A percentile compares a stretch with the other conserved stretches of the same genome.
phyloP scores from a whole-genome alignment of 208 protist species.

The Wallacemonas sp. region DNA sequence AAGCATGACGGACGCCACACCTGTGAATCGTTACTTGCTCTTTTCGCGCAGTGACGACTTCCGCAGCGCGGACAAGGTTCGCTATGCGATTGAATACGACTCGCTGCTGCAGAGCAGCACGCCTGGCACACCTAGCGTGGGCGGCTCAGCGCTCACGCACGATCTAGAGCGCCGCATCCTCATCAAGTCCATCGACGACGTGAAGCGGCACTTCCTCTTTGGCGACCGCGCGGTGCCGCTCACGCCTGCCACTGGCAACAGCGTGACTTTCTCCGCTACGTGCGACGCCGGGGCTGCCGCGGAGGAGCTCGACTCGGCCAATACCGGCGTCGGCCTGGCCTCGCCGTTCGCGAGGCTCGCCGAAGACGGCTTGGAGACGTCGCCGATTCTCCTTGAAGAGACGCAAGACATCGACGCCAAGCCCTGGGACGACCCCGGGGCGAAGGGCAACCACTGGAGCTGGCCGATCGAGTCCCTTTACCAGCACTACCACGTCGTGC shows the following conservation, averaged over 20 bases:
- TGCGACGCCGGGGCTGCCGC: background rate
- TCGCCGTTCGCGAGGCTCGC: constrained; percentile 21
- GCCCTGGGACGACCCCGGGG: constrained; percentile 65
- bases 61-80: constrained; percentile 60
- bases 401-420: constrained; percentile 47
- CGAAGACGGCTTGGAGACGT: constrained; percentile 24
- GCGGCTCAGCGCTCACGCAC: constrained; percentile 1
- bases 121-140: constrained; percentile 1
- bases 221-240: constrained; percentile 30
- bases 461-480: constrained; percentile 86
- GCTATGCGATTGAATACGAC: constrained; percentile 61
- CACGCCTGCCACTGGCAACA: constrained; percentile 45
- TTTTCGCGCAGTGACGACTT: constrained; percentile 69
- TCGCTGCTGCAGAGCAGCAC: constrained; percentile 17
- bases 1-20: constrained; percentile 76
- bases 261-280: constrained; percentile 13
- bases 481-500: constrained; percentile 77
- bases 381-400: constrained; percentile 32
- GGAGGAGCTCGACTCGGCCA: constrained; percentile 11
- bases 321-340: background rate
- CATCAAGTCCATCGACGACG: constrained; percentile 54
- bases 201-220: constrained; percentile 36
- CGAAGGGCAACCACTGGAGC: constrained; percentile 60
- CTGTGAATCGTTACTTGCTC: constrained; percentile 78
- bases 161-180: constrained; percentile 45